Conservation (phyloP, 176 grass and related monocot species). For the Otatea glauca region DNA sequence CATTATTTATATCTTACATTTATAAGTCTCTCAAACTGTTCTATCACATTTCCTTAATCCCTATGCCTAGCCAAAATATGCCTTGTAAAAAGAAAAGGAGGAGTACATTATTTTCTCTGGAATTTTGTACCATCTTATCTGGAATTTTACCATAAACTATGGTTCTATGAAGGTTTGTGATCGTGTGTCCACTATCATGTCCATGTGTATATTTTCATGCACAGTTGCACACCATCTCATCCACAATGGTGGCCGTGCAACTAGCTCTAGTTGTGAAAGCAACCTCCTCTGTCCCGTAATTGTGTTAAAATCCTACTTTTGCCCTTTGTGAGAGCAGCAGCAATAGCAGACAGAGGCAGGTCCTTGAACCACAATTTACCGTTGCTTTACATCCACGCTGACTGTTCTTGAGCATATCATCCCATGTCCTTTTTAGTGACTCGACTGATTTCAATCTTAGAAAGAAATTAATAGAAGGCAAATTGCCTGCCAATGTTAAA, state of each 20-base stretch:
- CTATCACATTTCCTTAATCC: too few relatives aligned
- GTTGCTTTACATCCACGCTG: constrained; percentile 6
- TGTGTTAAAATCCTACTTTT: background rate
- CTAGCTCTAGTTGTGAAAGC: constrained; percentile 16
- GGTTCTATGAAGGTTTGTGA: constrained; percentile 9
- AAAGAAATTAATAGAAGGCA: background rate
- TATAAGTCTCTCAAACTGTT: too few relatives aligned
- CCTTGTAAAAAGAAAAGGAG: too few relatives aligned
- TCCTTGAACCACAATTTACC: background rate
- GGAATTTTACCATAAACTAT: background rate
- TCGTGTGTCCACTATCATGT: background rate
- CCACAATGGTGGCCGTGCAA: background rate
- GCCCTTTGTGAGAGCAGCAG: background rate
- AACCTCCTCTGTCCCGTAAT: background rate
- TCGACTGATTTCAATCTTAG: background rate
- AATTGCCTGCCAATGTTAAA: constrained; percentile 1
- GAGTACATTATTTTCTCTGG: background rate
- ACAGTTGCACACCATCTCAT: background rate
- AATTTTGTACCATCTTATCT: background rate
- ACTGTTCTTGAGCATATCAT: background rate
- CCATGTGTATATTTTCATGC: constrained; percentile 5
- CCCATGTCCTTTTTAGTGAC: background rate
- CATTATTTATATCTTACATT: too few relatives aligned
- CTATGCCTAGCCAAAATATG: too few relatives aligned
- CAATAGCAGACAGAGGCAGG: background rate